phyloP scores from a whole-genome alignment of 345 rosid genomes.

The Cardamine resedifolia region DNA sequence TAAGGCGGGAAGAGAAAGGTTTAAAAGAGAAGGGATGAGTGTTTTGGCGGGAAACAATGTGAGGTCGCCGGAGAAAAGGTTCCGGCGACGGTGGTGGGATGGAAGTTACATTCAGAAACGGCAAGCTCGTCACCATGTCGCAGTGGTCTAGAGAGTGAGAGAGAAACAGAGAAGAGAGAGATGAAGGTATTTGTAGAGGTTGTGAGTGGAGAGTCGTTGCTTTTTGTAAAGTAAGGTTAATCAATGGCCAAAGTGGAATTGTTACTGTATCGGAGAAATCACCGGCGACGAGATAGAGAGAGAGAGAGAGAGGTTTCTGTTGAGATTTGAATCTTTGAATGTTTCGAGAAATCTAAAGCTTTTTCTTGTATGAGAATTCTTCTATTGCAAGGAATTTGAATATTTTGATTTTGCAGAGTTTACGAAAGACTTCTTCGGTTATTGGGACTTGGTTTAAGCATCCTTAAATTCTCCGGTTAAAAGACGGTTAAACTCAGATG shows the following conservation, averaged over 20 bases:
- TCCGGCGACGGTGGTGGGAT: neutral
- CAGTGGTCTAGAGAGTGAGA: neutral
- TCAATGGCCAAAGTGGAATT: neutral
- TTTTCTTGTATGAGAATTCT: neutral
- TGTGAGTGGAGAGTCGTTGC: neutral
- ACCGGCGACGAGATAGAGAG: neutral
- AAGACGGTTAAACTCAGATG: neutral
- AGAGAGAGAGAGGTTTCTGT: too few species aligned
- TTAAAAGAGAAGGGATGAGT: neutral
- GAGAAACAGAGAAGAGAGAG: too few species aligned
- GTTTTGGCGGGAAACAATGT: constrained; percentile 33
- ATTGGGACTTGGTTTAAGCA: neutral
- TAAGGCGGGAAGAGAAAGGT: neutral
- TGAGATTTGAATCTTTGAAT: neutral
- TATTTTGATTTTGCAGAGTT: neutral
- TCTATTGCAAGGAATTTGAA: neutral
- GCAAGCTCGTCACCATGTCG: constrained; percentile 41
- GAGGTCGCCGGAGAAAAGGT: constrained; percentile 14
- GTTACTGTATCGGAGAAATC: neutral
- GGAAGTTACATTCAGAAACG: constrained; percentile 15
- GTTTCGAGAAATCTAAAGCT: neutral
- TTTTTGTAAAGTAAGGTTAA: neutral
- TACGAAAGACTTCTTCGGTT: neutral
- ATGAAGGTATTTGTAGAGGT: neutral
- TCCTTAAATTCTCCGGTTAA: neutral